These are phyloP conservation scores for Diaporthe vexans DNA, from an alignment of 2,329 filamentous ascomycete species.

Conservation along the genomic window DNA sequence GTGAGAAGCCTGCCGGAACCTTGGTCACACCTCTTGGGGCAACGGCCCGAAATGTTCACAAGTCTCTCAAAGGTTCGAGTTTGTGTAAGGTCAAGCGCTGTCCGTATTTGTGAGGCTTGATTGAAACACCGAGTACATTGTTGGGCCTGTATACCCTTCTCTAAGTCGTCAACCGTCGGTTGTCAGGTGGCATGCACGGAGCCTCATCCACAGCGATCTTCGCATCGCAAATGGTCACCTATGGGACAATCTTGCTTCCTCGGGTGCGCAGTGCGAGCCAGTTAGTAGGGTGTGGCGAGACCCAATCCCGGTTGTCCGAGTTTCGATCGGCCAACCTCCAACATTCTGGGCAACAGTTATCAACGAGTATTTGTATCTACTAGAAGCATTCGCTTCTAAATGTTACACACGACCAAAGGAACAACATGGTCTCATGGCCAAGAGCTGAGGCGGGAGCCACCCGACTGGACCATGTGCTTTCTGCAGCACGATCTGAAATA, in stretches of 20 bases:
- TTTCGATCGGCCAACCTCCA: background rate
- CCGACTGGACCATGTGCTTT: background rate
- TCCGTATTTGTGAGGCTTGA: background rate
- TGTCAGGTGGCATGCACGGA: background rate
- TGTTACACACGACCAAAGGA: background rate
- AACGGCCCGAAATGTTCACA: background rate
- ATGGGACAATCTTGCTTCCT: fast-evolving
- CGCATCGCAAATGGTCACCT: background rate
- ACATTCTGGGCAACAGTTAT: background rate
- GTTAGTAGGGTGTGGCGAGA: no score
- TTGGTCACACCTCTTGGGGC: background rate
- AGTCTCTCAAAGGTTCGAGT: background rate
- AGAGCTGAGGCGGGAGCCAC: background rate
- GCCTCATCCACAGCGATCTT: fast-evolving
- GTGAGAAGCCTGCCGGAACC: background rate
- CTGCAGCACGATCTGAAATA: background rate
- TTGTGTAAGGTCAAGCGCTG: background rate
- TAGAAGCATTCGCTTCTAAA: no score
- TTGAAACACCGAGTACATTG: no score
- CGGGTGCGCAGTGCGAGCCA: background rate
- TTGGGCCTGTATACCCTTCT: background rate
- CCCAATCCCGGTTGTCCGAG: fast-evolving
- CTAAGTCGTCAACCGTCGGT: background rate
- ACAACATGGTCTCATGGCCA: no score
- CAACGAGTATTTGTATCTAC: no score